Conservation (phyloP, 345 rosid species). For the Arabidopsis thaliana region TAIR10.1 NC_003075.7:18430001-18430500, state of each 20-base stretch:
- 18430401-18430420: conserved; percentile 71
- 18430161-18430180: conserved; percentile 46
- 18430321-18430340: conserved; percentile 54
- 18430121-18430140: conserved; percentile 60
- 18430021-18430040: conserved; percentile 73
- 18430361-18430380: conserved; percentile 74
- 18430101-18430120: conserved; percentile 31
- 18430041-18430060: conserved; percentile 50
- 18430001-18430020: conserved; percentile 70
- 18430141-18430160: conserved; percentile 49
- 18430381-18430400: conserved; percentile 58
- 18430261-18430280: conserved; percentile 39
- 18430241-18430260: conserved; percentile 42
- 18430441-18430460: conserved; percentile 98
- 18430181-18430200: conserved; percentile 56
- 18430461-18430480: conserved; percentile 87
- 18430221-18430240: conserved; percentile 46
- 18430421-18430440: conserved; percentile 93
- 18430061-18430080: conserved; percentile 46
- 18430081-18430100: conserved; percentile 38
- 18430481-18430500: conserved; percentile 95
- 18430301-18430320: conserved; percentile 60
- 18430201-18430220: conserved; percentile 68
- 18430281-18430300: conserved; percentile 53
- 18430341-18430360: conserved; percentile 48